phyloP scores from a whole-genome alignment of 1,139 yeast genomes.

The Arxiozyma slooffiae region DNA sequence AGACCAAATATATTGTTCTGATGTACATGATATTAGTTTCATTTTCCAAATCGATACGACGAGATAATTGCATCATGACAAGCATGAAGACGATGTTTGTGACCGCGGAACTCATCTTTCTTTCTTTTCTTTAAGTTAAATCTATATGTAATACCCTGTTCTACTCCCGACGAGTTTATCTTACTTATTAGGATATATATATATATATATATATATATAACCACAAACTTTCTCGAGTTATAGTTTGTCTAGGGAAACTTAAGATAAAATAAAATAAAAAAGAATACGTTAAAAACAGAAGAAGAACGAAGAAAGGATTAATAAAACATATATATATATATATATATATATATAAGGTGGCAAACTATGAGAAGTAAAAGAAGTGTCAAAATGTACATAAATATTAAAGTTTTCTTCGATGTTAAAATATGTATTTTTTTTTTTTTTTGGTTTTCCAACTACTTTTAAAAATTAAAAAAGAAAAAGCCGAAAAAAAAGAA shows the following conservation, averaged over 20 bases:
- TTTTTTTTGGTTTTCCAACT: too few species aligned
- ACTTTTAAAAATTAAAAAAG: too few species aligned
- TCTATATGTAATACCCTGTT: too few species aligned
- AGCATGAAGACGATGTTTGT: slow-evolving; percentile 85
- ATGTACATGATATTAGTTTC: slow-evolving; percentile 67
- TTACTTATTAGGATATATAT: too few species aligned
- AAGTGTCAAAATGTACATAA: neutral
- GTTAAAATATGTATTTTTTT: neutral
- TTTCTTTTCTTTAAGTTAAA: neutral
- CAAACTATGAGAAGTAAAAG: neutral
- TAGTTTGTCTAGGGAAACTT: too few species aligned
- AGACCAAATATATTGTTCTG: slow-evolving; percentile 59
- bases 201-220: too few species aligned
- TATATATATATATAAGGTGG: neutral
- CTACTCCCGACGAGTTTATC: too few species aligned
- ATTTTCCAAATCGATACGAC: slow-evolving; percentile 82
- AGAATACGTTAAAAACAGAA: too few species aligned
- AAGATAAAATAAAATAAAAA: too few species aligned
- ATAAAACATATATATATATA: too few species aligned
- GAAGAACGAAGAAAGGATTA: too few species aligned
- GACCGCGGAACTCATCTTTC: slow-evolving; percentile 66
- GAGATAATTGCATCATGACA: slow-evolving; percentile 93
- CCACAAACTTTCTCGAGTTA: neutral
- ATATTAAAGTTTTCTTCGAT: neutral
- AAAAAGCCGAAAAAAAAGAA: too few species aligned